Evolutionary conservation across 2,329 filamentous ascomycete genomes (phyloP).

Genomic region (Aotearoamyces nothofagi): DNA sequence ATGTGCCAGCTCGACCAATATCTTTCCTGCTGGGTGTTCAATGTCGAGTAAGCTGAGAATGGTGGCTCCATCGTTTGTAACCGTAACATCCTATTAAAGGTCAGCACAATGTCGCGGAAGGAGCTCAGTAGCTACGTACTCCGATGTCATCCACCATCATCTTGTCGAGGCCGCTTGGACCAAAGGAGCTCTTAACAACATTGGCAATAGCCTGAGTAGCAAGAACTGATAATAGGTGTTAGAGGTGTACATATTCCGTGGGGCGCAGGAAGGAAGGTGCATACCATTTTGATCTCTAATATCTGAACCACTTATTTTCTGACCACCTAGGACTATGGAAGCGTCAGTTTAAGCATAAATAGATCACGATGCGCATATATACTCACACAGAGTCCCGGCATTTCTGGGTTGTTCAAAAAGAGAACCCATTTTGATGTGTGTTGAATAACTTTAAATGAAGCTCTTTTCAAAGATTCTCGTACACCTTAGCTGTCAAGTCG

Average conservation of each 20-base stretch:
- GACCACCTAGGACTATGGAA: slow-evolving; percentile 66
- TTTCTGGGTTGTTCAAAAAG: slow-evolving; percentile 94
- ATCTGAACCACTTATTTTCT: slow-evolving; percentile 93
- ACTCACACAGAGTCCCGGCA: slow-evolving; percentile 71
- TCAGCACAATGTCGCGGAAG: too few species aligned
- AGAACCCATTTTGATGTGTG: slow-evolving; percentile 78
- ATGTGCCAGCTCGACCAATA: slow-evolving; percentile 90
- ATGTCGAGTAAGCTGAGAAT: slow-evolving; percentile 92
- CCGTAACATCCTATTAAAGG: slow-evolving; percentile 67
- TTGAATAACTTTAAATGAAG: too few species aligned
- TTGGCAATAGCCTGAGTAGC: slow-evolving; percentile 96
- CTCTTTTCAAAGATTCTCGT: too few species aligned
- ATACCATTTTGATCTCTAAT: slow-evolving; percentile 92
- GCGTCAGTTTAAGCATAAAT: slow-evolving; percentile 11
- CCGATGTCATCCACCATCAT: slow-evolving; percentile 99
- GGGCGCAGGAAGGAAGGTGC: too few species aligned
- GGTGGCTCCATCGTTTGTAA: slow-evolving; percentile 96
- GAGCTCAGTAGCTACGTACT: slow-evolving; percentile 34
- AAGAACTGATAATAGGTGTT: slow-evolving; percentile 45
- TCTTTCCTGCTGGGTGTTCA: slow-evolving; percentile 96
- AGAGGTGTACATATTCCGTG: too few species aligned
- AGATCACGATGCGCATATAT: slow-evolving; percentile 1
- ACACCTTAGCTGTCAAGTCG: too few species aligned
- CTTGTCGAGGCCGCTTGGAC: slow-evolving; percentile 92
- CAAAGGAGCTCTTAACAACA: slow-evolving; percentile 98